Base-by-base conservation (phyloP, 352 stramenopile genomes). In the Elongisporangium undulatum region DNA sequence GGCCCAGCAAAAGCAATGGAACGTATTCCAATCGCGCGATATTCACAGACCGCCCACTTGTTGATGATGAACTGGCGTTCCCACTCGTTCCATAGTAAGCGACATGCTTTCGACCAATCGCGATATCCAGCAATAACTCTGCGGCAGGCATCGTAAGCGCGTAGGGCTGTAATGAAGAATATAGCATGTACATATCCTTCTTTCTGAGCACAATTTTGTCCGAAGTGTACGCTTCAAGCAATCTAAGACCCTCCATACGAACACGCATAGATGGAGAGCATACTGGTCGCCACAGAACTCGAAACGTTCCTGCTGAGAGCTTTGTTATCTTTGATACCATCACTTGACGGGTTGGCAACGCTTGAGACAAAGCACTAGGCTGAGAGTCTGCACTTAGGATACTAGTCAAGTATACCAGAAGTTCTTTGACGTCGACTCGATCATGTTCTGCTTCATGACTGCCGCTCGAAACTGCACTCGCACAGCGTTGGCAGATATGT, bases 181-280 rank as follows among this genome's bases (percentile, higher is more conserved):
- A 69, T 19, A 93, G 53, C 67, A 90, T 87, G 13, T 90, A 58
- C 55, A 87, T 74, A 39, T 93, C 84, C 48, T 63, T 68, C 52
- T 74, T 75, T 51, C 77, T 73, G 26, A 92, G 60, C 52, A 81
- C 23, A 10, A 90, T 72, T 50, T 81, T 87, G 26, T 93, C 79
- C 4, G 72, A 73, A 22, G 77, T 89, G 55, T 92, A 90, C 3
- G 76, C 55, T 61, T 94, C 82, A 45, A 92, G 90, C 2, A 93
- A 56, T n/a, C 62, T 67, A 29, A 94, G 63, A 15, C 72, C 75
- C 62, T 81, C 74, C 6, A 90, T 63, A 5, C 84, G 80, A 19
- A 94, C 68, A 34, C 69, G 72, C 13, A 79, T 68, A 39, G 72
- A 67, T 9, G 66, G 26, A 12, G 70, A 81, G 12, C 75, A 59